These are phyloP conservation scores for Rubia peregrina DNA, from an alignment of 305 asterid species.

Conservation along the genomic window DNA sequence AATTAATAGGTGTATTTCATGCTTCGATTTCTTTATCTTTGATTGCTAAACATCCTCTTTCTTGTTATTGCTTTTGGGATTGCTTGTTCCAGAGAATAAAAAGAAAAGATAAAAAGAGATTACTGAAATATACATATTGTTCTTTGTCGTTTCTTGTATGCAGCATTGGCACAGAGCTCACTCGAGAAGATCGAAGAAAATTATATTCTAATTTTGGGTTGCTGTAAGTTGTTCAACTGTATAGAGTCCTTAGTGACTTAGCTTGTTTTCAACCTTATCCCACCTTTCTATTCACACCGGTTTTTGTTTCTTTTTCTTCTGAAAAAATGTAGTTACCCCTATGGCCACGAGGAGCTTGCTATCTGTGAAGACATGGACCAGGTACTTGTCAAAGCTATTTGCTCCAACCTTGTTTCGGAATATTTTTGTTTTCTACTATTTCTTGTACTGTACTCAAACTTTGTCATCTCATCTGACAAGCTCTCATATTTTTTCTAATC, in stretches of 20 bases:
- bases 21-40: constrained; percentile 8
- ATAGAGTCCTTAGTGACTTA: neutral
- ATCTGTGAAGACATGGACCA: constrained; percentile 90
- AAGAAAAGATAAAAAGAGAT: neutral
- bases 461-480: neutral
- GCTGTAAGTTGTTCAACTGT: constrained; percentile 47
- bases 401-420: neutral
- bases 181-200: constrained; percentile 84
- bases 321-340: constrained; percentile 63
- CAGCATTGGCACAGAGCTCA: constrained; percentile 96
- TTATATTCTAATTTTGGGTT: constrained; percentile 78
- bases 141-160: constrained; percentile 17
- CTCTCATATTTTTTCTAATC: neutral
- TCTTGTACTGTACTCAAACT: neutral
- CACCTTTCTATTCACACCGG: constrained; percentile 22
- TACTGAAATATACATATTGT: neutral
- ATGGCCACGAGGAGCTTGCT: constrained; percentile 98
- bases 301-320: constrained; percentile 11
- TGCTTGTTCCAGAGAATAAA: neutral
- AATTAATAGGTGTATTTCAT: constrained; percentile 62
- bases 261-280: constrained; percentile 14
- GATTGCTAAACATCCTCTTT: neutral
- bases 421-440: neutral
- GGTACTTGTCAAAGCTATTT: constrained; percentile 31
- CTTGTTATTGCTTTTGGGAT: too few relatives aligned